Percentiles rank a stretch among this genome's conserved stretches.
Evolutionary conservation across 148 eudicot genomes (phyloP).

Genomic region (Spergularia marina): DNA sequence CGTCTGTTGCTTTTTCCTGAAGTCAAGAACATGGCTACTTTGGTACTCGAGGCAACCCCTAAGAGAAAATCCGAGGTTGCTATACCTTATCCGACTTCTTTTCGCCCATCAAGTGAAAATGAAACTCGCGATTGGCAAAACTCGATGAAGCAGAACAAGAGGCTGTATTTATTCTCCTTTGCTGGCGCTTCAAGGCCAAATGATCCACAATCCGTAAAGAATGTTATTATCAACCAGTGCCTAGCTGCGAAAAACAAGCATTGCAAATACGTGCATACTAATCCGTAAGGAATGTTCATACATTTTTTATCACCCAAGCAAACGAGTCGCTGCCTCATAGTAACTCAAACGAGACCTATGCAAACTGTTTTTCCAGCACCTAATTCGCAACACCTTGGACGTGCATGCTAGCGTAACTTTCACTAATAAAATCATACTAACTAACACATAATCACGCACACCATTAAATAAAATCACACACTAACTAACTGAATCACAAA

Average conservation of each 20-base stretch:
- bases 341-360: no score
- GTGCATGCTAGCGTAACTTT: no score
- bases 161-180: constrained; percentile 44
- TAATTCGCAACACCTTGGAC: no score
- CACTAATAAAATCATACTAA: no score
- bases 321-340: no score
- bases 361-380: no score
- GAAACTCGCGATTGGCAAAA: constrained; percentile 50
- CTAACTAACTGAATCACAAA: no score
- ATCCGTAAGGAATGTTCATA: no score
- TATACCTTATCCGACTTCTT: constrained; percentile 70
- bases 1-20: constrained; percentile 50
- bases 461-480: no score
- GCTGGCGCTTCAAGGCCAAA: constrained; percentile 55
- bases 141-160: constrained; percentile 31
- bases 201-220: constrained; percentile 36
- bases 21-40: constrained; percentile 47
- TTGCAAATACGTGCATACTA: constrained; percentile 45
- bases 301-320: no score
- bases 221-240: constrained; percentile 54
- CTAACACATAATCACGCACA: no score
- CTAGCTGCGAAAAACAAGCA: constrained; percentile 7
- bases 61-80: constrained; percentile 57
- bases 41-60: constrained; percentile 69
- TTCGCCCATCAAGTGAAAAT: constrained; percentile 54